Base-by-base conservation (phyloP, 179 eudicot genomes). In the Patellifolia procumbens region DNA sequence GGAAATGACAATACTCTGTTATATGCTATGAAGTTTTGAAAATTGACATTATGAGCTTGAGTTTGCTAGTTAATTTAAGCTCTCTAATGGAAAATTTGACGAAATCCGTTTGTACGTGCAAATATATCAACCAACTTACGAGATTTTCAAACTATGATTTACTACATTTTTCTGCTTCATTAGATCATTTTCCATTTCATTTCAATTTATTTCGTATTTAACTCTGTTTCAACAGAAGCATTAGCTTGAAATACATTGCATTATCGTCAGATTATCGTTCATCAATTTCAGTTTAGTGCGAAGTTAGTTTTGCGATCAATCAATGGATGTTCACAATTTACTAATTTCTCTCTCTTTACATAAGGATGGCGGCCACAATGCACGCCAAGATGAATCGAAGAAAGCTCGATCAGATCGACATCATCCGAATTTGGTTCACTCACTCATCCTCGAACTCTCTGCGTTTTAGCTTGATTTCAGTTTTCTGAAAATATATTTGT, bases 331-430 rank as follows among this genome's bases (percentile, higher is more conserved):
- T 75, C 32, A 24, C 37, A 20, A 6, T 74, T 79, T n/a, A 26
- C 28, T 74, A n/a, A 55, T 11, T n/a, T 72, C 42, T 22, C 8
- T 60, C 48, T 60, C n/a, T 79, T 19, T 68, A 20, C 12, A 49
- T 17, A 81, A 95, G 99, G 99, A 90, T 91, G 96, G 98, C 99
- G 22, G 98, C 99, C 4, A 95, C 99, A 55, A 82, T 89, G 89
- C 97, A 93, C 61, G 88, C 89, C 70, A 95, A 90, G 75, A 83
- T 95, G 68, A 87, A 90, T 71, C 79, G 93, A 68, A 86, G 74
- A 76, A 91, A 93, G 75, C 91, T 95, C 70, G 78, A 83, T 85
- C 89, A 91, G 81, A 92, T 95, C 70, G 83, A 95, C 84, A 87
- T 95, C 46, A 88, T 90, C 83, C 83, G 86, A 72, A 91, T 93